Base-by-base conservation (phyloP, 768 basidiomycete genomes). In the Termitomyces sp. region DNA sequence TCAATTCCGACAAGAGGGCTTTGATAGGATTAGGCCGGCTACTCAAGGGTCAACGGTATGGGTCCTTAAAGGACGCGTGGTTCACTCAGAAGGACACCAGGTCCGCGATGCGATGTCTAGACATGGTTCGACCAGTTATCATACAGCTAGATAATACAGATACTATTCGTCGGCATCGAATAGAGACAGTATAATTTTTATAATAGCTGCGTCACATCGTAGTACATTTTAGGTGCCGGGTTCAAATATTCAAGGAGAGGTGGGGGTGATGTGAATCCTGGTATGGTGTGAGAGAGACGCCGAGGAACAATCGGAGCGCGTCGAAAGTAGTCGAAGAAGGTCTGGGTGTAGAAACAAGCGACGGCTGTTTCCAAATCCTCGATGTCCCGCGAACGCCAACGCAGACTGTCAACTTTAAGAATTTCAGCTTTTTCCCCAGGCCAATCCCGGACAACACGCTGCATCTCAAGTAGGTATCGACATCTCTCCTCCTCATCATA, bases 21-120 rank as follows among this genome's bases (percentile, higher is more conserved):
- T 48, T 68, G 9, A 41, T 44, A 12, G 40, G 55, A 26, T 18
- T 67, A 10, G 58, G 64, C 30, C 59, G 33, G n/a, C 16, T 58
- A 30, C 58, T 71, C 36, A 64, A 67, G 55, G 70, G 75, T 36
- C 68, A 70, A 59, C 71, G 66, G 53, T 79, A 78, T 60, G 76
- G 76, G 9, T 72, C 72, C 53, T 58, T 69, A 30, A 55, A 67
- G 3, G 59, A 66, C 33, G 49, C 53, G 55, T 30, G 18, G 41
- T 41, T 30, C 23, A 30, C 14, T 26, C 35, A 0, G 51, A 58
- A 12, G 35, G 62, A 64, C 5, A 28, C 23, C 33, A 10, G 62
- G 56, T n/a, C 58, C 68, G 26, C 56, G 46, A 43, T 38, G 50
- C 18, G 59, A 67, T 20, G 56, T 70, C 46, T 61, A 58, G 41